Evolutionary conservation across 352 stramenopile species (phyloP), one percentile per base, ranked within the genome.

Genomic region (Plasmopara viticola): DNA sequence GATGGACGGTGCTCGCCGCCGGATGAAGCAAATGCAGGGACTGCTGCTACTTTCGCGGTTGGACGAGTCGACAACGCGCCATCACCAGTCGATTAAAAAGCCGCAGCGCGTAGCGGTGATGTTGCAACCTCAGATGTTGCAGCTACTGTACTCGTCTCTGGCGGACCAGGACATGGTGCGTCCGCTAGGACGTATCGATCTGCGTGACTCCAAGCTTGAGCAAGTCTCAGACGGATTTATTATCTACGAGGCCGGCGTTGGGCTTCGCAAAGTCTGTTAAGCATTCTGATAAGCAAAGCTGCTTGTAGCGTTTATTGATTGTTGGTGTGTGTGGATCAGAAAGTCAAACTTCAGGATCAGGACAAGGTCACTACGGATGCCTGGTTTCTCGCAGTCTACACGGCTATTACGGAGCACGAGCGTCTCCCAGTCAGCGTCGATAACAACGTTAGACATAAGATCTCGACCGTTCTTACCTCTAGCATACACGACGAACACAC

Each of bases 1-100:
- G 47, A 84, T 78, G 56, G 65, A 72, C 40, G 76, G 68, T 40
- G 78, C 66, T 33, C 72, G 64, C 43, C 79, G 79, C 39, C 71
- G 72, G 43, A 77, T 90, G 76, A 90, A 87, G 70, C 79, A 90
- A 53, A 90, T 90, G 79, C 72, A 87, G 56, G 79, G 79, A 2
- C 56, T 90, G 51, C 60, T 90, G 53, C 58, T 81, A 49, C 72
- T 90, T 37, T 68, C 76, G 53, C 66, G 75, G 6, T 54, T 77
- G 20, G 61, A 72, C 37, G 50, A 60, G 25, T 47, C 51, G n/a
- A 30, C 44, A n/a, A 41, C 53, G 20, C 64, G 62, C 14, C 56
- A 48, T 12, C 46, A 59, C 31, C 46, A 54, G 30, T 17, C 45
- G 41, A 33, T n/a, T 33, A 64, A 57, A 53, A 79, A 78, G 51